Percentiles rank a stretch among this genome's conserved stretches.
Conservation (phyloP, 2,329 filamentous ascomycete genomes). For the Sphaerostilbella broomeana region DNA sequence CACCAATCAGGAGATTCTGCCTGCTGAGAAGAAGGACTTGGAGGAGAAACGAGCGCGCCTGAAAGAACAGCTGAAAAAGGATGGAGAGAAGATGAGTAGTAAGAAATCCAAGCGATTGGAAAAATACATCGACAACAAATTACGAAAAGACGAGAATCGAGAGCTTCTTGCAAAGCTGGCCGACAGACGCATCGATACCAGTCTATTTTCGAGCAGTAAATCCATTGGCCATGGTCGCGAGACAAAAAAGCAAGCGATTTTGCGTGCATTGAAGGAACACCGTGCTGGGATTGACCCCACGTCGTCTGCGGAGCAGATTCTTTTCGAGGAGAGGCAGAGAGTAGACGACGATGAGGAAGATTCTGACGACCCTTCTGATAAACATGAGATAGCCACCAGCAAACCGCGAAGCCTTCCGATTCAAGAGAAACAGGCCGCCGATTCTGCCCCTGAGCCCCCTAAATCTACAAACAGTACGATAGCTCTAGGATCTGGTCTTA, state of each 20-base stretch:
- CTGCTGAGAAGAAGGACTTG: conserved; percentile 40
- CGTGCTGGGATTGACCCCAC: conserved; percentile 54
- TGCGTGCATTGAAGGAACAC: conserved; percentile 57
- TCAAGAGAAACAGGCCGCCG: conserved; percentile 8
- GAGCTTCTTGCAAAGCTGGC: conserved; percentile 79
- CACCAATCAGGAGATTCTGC: conserved; percentile 31
- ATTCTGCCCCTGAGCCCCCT: too few relatives aligned
- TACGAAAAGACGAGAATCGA: conserved; percentile 88
- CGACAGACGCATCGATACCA: conserved; percentile 72
- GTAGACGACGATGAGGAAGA: conserved; percentile 24
- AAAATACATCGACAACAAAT: conserved; percentile 77
- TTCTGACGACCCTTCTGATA: conserved; percentile 20
- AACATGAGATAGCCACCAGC: conserved; percentile 12
- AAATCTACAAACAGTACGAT: too few relatives aligned
- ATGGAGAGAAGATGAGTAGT: conserved; percentile 50
- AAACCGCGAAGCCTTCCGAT: background rate
- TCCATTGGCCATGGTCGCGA: conserved; percentile 66
- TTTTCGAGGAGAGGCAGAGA: conserved; percentile 40
- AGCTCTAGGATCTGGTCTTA: conserved; percentile 69
- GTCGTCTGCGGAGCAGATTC: conserved; percentile 46
- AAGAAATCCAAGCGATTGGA: conserved; percentile 62
- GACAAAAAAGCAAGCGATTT: conserved; percentile 63
- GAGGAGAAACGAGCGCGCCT: conserved; percentile 50
- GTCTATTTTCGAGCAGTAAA: conserved; percentile 69
- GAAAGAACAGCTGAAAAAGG: conserved; percentile 45